Percentiles rank a stretch among this genome's conserved stretches.
Conservation (phyloP, 1,284 basidiomycete species). For the Boletus mariae region DNA sequence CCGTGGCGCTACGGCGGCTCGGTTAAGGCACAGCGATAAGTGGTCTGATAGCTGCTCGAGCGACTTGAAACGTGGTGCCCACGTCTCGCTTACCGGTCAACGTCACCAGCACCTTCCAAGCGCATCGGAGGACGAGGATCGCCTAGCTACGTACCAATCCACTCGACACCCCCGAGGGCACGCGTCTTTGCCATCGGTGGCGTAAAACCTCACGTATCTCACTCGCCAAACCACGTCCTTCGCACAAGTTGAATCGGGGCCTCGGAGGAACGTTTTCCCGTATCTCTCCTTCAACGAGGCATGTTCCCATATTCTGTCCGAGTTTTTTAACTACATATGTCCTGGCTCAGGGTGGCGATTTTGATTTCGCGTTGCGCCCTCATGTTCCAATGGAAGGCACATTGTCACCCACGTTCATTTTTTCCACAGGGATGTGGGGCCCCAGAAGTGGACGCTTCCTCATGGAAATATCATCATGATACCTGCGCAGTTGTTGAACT, state of each 20-base stretch:
- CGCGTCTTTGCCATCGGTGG: not conserved
- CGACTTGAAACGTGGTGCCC: slow-evolving; percentile 20
- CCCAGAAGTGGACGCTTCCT: not conserved
- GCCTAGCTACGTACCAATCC: not conserved
- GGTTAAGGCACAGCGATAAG: slow-evolving; percentile 5
- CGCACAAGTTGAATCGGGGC: not conserved
- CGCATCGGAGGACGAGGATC: not conserved
- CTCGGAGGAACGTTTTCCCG: not conserved
- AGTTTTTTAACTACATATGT: not conserved
- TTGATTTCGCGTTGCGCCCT: not conserved
- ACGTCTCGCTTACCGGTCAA: slow-evolving; percentile 13
- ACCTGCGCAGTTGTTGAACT: not conserved
- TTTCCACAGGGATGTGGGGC: not conserved
- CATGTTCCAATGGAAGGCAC: not conserved
- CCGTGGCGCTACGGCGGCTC: not conserved
- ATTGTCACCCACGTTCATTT: not conserved
- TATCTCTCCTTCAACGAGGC: not conserved
- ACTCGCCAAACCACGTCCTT: not conserved
- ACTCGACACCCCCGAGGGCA: not conserved
- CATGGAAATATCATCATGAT: not conserved
- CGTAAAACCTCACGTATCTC: not conserved
- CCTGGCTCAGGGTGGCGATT: not conserved
- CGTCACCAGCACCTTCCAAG: slow-evolving; percentile 13
- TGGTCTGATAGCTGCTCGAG: not conserved
- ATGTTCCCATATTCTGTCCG: not conserved